Evolutionary conservation across 768 basidiomycete genomes (phyloP).

Genomic region (Suillus bovinus): DNA sequence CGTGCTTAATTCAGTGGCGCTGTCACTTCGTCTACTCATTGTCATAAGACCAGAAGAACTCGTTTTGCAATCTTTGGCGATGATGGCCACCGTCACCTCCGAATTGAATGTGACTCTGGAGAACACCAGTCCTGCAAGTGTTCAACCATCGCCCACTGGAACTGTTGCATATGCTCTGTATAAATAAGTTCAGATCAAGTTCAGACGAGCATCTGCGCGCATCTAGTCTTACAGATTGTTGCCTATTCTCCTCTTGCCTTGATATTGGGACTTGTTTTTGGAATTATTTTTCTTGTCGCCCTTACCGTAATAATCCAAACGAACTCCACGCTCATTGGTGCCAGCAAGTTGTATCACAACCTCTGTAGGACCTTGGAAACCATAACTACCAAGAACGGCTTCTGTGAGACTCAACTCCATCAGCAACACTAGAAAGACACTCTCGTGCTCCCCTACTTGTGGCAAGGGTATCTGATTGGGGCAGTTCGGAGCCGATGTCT

Average conservation of each 20-base stretch:
- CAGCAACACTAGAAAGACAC: conserved; percentile 1
- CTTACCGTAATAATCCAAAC: conserved; percentile 13
- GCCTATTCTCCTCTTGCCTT: conserved; percentile 4
- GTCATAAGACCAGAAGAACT: conserved; percentile 1
- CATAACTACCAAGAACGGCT: neutral
- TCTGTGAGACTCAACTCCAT: conserved; percentile 5
- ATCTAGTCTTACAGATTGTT: neutral
- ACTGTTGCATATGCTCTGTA: neutral
- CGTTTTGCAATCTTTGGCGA: conserved; percentile 1
- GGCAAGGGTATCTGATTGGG: neutral
- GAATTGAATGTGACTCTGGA: conserved; percentile 4
- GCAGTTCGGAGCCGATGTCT: conserved; percentile 16
- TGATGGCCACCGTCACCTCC: neutral
- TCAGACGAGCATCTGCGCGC: conserved; percentile 13
- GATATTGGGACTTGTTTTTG: conserved; percentile 17
- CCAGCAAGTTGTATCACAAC: neutral
- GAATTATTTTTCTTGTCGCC: conserved; percentile 8
- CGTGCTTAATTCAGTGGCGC: neutral
- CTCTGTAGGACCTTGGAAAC: too few species aligned
- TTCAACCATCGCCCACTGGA: conserved; percentile 10
- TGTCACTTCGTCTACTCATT: neutral
- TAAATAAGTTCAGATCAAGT: conserved; percentile 10
- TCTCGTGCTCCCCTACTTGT: conserved; percentile 5
- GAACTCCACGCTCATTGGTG: conserved; percentile 8
- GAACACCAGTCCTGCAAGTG: conserved; percentile 2